Percentiles rank a stretch among this genome's conserved stretches.
These are phyloP conservation scores for Periglandula ipomoeae DNA, from an alignment of 2,329 filamentous ascomycete species.

Conservation along the genomic window DNA sequence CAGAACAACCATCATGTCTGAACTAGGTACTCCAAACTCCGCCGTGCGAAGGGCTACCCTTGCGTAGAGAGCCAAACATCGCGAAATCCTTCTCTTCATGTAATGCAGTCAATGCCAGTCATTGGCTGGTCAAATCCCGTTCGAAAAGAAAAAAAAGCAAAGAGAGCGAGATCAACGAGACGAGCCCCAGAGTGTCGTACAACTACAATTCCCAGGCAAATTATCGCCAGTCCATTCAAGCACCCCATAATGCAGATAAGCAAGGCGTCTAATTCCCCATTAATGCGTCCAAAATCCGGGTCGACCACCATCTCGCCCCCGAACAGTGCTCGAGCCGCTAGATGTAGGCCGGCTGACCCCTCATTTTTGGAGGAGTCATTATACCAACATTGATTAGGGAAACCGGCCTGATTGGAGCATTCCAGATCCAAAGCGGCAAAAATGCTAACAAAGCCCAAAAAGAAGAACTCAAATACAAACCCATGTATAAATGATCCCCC, in stretches of 20 bases:
- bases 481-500: conserved; percentile 1
- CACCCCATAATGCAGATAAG: neutral
- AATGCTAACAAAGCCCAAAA: neutral
- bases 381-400: neutral
- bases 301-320: neutral
- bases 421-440: conserved; percentile 1
- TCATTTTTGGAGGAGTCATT: conserved; percentile 1
- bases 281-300: neutral
- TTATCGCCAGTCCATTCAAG: neutral
- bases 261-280: conserved; percentile 2
- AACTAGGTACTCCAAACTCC: conserved; percentile 10
- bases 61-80: neutral
- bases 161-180: too few relatives aligned
- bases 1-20: conserved; percentile 1
- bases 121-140: neutral
- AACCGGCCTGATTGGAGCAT: neutral
- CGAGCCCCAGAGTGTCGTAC: conserved; percentile 2
- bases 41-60: neutral
- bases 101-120: conserved; percentile 3
- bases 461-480: neutral
- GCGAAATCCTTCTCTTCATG: conserved; percentile 2
- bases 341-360: neutral
- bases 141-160: neutral
- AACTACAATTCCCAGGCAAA: neutral
- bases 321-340: neutral